Base-by-base conservation (phyloP, 192 early-diverging fungal genomes). In the Entomortierella parvispora region DNA sequence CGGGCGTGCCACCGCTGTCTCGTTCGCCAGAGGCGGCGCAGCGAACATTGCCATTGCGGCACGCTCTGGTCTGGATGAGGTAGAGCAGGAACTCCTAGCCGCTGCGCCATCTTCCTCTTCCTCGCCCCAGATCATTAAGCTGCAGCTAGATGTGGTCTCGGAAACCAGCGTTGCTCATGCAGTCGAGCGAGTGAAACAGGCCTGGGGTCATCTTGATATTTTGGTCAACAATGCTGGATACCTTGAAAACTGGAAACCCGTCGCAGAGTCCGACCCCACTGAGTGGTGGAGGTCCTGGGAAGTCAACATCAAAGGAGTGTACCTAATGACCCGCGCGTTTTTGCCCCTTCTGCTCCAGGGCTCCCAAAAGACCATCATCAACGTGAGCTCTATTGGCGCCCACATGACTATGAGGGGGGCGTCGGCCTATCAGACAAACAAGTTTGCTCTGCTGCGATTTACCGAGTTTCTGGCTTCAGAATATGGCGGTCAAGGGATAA, bases 1-100 rank as follows among this genome's bases (percentile, higher is more conserved):
- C 28, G 84, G 84, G 12, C 69, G 76, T 12, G 83, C 82, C 9
- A 84, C 80, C 48, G 84, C 84, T 14, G 56, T 85, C 3, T 58
- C 72, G 26, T 83, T 79, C 25, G 84, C 84, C 1, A 69, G 65
- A 29, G 54, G 77, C 34, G 80, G 83, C 6, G 84, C 84, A 4
- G 48, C 48, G 25, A 50, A 50, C 22, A 50, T 50, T 22, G 22
- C 54, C 3, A 80, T 85, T 32, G 80, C 70, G 0, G 76, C 48
- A 50, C 48, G 48, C 48, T 50, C 48, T 23, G 15, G n/a, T 22
- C 48, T 50, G 48, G 48, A 50, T 50, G 48, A 50, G 7, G 48
- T 50, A 15, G 48, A 50, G 22, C 18, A 23, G 22, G 48, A 50
- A 50, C 48, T 50, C 48, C 48, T 23, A 17, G 48, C 48, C 23